Evolutionary conservation across 2,329 filamentous ascomycete genomes (phyloP).

Genomic region (Mycosphaerella sp.): DNA sequence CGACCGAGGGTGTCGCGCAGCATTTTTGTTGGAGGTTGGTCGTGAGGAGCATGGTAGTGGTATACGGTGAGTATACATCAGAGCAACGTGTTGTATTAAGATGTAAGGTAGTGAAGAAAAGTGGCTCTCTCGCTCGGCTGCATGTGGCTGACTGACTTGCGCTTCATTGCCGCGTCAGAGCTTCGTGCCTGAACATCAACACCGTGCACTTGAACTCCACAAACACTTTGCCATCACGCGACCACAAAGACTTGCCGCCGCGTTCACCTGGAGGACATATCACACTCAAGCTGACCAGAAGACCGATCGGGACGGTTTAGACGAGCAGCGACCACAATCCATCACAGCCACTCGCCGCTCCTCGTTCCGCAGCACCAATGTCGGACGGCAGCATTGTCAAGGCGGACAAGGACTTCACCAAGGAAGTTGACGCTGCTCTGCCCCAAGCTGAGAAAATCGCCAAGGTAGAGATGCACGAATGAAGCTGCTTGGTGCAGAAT

Average conservation of each 20-base stretch:
- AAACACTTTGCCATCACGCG: background rate
- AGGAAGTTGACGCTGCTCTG: slow-evolving; percentile 88
- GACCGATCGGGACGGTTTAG: background rate
- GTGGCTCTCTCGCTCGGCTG: background rate
- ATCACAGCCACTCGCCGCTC: slow-evolving; percentile 15
- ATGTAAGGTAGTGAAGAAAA: background rate
- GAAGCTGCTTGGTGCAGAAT: background rate
- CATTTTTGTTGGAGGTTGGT: slow-evolving; percentile 16
- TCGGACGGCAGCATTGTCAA: slow-evolving; percentile 70
- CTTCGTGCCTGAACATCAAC: background rate
- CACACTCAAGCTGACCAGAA: no score
- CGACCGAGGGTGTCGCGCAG: slow-evolving; percentile 28
- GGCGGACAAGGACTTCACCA: slow-evolving; percentile 98
- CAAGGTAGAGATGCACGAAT: slow-evolving; percentile 15
- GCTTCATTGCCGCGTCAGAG: background rate
- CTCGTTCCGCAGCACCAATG: slow-evolving; percentile 47
- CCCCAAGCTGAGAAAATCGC: slow-evolving; percentile 86
- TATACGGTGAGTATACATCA: background rate
- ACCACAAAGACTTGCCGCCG: background rate
- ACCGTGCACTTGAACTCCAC: background rate
- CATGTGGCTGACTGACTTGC: background rate
- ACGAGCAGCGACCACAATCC: background rate
- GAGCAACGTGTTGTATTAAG: background rate
- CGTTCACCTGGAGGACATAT: no score
- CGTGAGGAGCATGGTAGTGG: background rate